Evolutionary conservation across 1,284 basidiomycete genomes (phyloP), one percentile per base, ranked within the genome.

Genomic region (Polyporus tsugae): DNA sequence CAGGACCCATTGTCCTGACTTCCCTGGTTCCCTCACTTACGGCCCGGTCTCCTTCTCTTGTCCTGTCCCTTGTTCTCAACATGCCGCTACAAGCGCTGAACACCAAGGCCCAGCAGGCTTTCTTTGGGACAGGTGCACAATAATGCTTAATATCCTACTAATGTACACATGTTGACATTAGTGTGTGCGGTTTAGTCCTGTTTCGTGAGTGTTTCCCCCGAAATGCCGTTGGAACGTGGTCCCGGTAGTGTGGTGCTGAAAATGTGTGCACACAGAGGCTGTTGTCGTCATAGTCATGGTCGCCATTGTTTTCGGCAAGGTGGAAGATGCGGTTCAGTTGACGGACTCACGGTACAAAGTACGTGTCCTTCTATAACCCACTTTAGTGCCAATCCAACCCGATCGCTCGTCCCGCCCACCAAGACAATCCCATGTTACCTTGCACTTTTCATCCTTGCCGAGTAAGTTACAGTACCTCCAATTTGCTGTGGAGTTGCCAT

Each of bases 401-500:
- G 39, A 17, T 52, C 25, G 41, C 64, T 9, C 35, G 60, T 46
- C 46, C 68, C 65, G 71, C 66, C 35, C 39, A 6, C 66, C 58
- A 64, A 94, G 91, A 95, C 93, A n/a, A 78, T 95, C 70, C 89
- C 93, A 71, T 94, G 93, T 78, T 95, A 94, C 78, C 86, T 95
- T 10, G 91, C 91, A 2, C 83, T 95, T 15, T 95, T 94, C 78
- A 88, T 89, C 44, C 82, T 95, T n/a, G 92, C 91, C 66, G 92
- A 93, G 93, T 92, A 77, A 64, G 86, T 78, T 22, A 65, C 6
- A 65, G 35, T 36, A 33, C 22, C 46, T n/a, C 10, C 46, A 25
- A 25, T 25, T 15, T 33, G 19, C 2, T 35, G 33, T 41, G 29
- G 33, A 38, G 5, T 19, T 19, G 25, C 39, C 57, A 49, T 55